phyloP scores from a whole-genome alignment of 2,329 filamentous ascomycete genomes.

The Acephala macrosclerotiorum region DNA sequence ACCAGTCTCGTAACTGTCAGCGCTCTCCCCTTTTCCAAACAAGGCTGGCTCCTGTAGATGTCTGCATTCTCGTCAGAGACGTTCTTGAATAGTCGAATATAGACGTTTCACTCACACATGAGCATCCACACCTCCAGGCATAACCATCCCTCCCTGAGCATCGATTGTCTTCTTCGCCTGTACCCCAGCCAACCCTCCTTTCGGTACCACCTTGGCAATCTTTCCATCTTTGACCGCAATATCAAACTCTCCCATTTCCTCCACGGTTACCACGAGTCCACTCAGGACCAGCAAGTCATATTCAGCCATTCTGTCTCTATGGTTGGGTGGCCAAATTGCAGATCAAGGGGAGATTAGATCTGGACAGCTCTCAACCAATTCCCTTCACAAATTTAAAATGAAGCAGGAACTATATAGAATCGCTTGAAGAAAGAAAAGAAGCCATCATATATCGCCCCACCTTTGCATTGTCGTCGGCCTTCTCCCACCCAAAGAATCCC shows the following conservation, averaged over 20 bases:
- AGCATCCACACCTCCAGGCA: slow-evolving; percentile 53
- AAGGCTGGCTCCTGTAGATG: slow-evolving; percentile 49
- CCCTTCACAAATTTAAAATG: neutral
- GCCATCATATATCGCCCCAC: slow-evolving; percentile 15
- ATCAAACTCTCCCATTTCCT: slow-evolving; percentile 48
- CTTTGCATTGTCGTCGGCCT: slow-evolving; percentile 20
- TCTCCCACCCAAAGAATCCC: neutral
- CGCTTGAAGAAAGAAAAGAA: neutral
- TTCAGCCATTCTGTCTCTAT: slow-evolving; percentile 27
- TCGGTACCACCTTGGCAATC: slow-evolving; percentile 46
- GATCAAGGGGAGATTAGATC: neutral
- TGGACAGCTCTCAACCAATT: neutral
- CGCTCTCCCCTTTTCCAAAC: slow-evolving; percentile 47
- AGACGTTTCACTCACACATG: slow-evolving; percentile 46
- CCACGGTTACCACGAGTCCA: slow-evolving; percentile 50
- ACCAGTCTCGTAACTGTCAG: slow-evolving; percentile 41
- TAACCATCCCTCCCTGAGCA: slow-evolving; percentile 54
- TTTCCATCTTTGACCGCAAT: slow-evolving; percentile 52
- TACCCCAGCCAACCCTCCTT: slow-evolving; percentile 43
- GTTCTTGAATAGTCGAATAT: neutral
- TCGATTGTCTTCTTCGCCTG: slow-evolving; percentile 46
- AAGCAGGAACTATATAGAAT: neutral
- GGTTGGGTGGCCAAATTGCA: neutral
- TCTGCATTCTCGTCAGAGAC: slow-evolving; percentile 17
- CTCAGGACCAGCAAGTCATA: slow-evolving; percentile 51